Conservation (phyloP, 225 moss, liverwort and hornwort species). For the Physcomitrellopsis africana region DNA sequence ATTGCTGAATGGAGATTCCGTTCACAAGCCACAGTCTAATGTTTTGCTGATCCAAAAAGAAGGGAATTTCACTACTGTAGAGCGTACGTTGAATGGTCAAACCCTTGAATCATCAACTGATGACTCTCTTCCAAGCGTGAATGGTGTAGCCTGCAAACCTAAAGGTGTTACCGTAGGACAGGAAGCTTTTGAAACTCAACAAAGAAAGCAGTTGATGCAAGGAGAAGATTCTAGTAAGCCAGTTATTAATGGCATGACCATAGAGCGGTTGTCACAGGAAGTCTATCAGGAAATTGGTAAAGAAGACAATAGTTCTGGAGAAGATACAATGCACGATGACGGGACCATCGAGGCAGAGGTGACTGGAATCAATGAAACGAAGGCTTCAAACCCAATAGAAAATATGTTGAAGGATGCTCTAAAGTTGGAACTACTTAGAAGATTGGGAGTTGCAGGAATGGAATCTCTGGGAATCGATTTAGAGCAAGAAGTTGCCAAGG, state of each 20-base stretch:
- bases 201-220: not conserved
- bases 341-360: slow-evolving; percentile 39
- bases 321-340: slow-evolving; percentile 29
- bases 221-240: slow-evolving; percentile 22
- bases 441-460: slow-evolving; percentile 81
- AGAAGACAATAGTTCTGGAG: slow-evolving; percentile 19
- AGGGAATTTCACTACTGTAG: slow-evolving; percentile 42
- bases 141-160: slow-evolving; percentile 27
- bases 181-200: slow-evolving; percentile 12
- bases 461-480: slow-evolving; percentile 80
- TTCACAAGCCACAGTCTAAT: slow-evolving; percentile 30
- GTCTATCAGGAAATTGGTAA: slow-evolving; percentile 35
- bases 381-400: slow-evolving; percentile 40
- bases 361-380: slow-evolving; percentile 26
- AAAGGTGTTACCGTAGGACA: slow-evolving; percentile 2
- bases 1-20: slow-evolving; percentile 6
- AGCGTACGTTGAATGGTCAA: slow-evolving; percentile 46
- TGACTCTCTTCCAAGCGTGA: slow-evolving; percentile 3
- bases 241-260: slow-evolving; percentile 24
- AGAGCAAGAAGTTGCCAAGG: slow-evolving; percentile 70
- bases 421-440: slow-evolving; percentile 79
- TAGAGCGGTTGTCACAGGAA: slow-evolving; percentile 46
- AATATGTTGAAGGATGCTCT: slow-evolving; percentile 70
- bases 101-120: slow-evolving; percentile 24
- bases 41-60: slow-evolving; percentile 46